phyloP scores from a whole-genome alignment of 176 grass and related monocot genomes.

The Areca catechu region DNA sequence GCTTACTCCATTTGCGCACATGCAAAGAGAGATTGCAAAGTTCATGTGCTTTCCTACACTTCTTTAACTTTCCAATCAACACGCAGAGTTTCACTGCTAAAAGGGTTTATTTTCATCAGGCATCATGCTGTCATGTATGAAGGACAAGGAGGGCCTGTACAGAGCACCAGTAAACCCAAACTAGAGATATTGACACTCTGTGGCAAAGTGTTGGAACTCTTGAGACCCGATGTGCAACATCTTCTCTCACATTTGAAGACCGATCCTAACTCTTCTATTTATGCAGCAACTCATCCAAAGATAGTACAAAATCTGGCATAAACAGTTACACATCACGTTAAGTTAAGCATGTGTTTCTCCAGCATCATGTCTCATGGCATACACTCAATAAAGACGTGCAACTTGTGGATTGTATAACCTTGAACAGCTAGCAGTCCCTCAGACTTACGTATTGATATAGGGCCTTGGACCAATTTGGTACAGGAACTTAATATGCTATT shows the following conservation, averaged over 20 bases:
- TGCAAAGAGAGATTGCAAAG: too few relatives aligned
- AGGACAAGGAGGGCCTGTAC: constrained; percentile 94
- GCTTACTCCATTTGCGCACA: not conserved
- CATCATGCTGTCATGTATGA: constrained; percentile 97
- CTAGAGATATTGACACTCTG: constrained; percentile 85
- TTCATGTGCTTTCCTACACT: too few relatives aligned
- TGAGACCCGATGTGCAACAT: constrained; percentile 88
- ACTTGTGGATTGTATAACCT: too few relatives aligned
- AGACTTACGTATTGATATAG: too few relatives aligned
- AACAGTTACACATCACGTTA: not conserved
- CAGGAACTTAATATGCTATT: too few relatives aligned
- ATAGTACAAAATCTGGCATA: constrained; percentile 50
- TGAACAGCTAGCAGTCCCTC: too few relatives aligned
- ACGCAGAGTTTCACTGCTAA: too few relatives aligned
- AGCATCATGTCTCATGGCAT: too few relatives aligned
- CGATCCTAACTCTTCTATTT: constrained; percentile 67
- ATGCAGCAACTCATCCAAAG: constrained; percentile 98
- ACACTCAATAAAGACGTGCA: too few relatives aligned
- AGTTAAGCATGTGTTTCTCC: too few relatives aligned
- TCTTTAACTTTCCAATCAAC: too few relatives aligned
- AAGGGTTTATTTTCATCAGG: constrained; percentile 27
- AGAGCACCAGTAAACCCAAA: constrained; percentile 87
- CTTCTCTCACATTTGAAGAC: constrained; percentile 78
- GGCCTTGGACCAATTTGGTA: too few relatives aligned
- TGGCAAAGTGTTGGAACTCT: constrained; percentile 71